Evolutionary conservation across 495 filamentous ascomycete genomes (phyloP), one percentile per base, ranked within the genome.

Genomic region (Coniosporium apollinis): DNA sequence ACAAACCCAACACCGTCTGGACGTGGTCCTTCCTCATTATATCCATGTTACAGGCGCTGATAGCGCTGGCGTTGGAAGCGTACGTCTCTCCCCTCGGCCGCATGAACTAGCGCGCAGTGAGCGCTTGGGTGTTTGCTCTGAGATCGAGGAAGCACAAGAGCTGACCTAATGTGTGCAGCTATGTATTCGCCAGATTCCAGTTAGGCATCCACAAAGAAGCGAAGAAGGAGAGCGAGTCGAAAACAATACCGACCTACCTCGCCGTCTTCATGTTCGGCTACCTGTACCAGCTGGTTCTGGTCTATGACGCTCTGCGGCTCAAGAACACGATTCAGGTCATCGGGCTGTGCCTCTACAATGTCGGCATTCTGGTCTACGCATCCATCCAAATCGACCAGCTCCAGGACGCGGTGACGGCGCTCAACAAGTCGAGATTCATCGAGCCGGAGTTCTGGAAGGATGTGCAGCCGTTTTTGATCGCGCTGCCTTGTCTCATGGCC

Each of bases 301-400:
- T 89, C 10, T 94, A 82, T 60, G 89, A 97, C 66, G 87, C 91
- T 2, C 62, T 97, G 39, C 74, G 84, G 31, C 60, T 86, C 50
- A 94, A 94, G 61, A 97, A 97, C 59, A 97, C 89, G 10, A 97
- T 97, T 68, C 89, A 97, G 56, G 66, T 97, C 52, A 96, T 97
- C 47, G 91, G 89, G 20, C 64, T 97, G 13, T 94, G 87, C 57
- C 46, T 87, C 22, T 92, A 85, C 58, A 94, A 97, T 57, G 48
- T 87, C 19, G 86, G 80, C 7, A 72, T 96, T 43, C 67, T 96
- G 31, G 68, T 97, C 43, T 96, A 96, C 49, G 81, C 86, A 9
- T 76, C 82, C 21, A 79, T 96, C 36, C 86, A 97, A 53, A 78
- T 86, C 42, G 74, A 85, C 36, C 84, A 94, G 55, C 86, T 94